Conservation (phyloP, 1,139 yeast species). For the Yamadazyma diospyri region DNA sequence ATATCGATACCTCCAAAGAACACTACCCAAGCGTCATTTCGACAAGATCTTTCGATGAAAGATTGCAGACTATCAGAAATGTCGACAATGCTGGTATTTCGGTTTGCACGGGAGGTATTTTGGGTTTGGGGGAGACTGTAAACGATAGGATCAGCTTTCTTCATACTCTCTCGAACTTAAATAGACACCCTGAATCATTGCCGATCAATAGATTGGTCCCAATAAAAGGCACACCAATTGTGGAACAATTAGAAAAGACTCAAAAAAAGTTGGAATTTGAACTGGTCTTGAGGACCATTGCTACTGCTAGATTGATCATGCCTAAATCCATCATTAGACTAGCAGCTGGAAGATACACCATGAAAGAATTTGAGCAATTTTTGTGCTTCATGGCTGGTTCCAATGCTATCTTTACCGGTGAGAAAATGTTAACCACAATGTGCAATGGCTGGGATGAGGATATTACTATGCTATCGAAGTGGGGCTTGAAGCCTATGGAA, state of each 20-base stretch:
- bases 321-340: slow-evolving; percentile 67
- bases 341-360: slow-evolving; percentile 80
- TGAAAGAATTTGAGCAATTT: slow-evolving; percentile 75
- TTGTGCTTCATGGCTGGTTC: slow-evolving; percentile 76
- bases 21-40: slow-evolving; percentile 71
- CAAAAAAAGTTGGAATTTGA: slow-evolving; percentile 50
- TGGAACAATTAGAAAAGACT: slow-evolving; percentile 45
- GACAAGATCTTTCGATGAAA: slow-evolving; percentile 67
- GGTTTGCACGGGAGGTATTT: slow-evolving; percentile 78
- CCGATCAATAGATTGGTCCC: slow-evolving; percentile 83
- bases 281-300: slow-evolving; percentile 62
- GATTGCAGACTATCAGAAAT: slow-evolving; percentile 60
- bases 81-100: slow-evolving; percentile 65
- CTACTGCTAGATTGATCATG: slow-evolving; percentile 74
- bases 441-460: slow-evolving; percentile 87
- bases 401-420: slow-evolving; percentile 79
- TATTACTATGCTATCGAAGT: slow-evolving; percentile 57
- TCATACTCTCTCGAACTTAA: slow-evolving; percentile 64
- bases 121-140: slow-evolving; percentile 73
- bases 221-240: slow-evolving; percentile 76
- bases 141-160: slow-evolving; percentile 71
- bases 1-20: slow-evolving; percentile 75
- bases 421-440: slow-evolving; percentile 78
- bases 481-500: slow-evolving; percentile 74
- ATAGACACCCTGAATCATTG: slow-evolving; percentile 70